Conservation (phyloP, 2,329 filamentous ascomycete genomes). For the Talaromyces sp. region DNA sequence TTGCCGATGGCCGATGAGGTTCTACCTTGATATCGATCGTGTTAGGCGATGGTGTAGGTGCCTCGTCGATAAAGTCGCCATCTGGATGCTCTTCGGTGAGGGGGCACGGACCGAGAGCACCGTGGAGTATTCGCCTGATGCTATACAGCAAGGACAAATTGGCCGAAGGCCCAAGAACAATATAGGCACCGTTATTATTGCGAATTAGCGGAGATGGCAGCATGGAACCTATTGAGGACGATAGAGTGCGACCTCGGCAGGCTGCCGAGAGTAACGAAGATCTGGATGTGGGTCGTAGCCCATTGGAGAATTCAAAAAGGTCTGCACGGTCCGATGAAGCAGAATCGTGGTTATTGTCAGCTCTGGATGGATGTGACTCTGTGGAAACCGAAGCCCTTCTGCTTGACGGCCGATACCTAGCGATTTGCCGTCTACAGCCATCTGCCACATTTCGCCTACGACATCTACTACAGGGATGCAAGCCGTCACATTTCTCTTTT, state of each 20-base stretch:
- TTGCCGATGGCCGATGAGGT: neutral
- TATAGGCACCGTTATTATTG: neutral
- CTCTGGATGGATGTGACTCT: neutral
- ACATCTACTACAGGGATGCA: constrained; percentile 41
- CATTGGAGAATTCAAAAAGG: neutral
- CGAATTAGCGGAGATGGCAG: neutral
- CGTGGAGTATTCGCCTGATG: neutral
- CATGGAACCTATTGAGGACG: neutral
- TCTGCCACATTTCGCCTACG: neutral
- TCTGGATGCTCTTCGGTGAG: neutral
- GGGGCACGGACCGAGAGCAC: neutral
- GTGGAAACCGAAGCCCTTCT: neutral
- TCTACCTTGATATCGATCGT: neutral
- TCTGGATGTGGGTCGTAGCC: neutral
- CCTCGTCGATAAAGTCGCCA: neutral
- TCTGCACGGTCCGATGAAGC: neutral
- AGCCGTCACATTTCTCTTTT: constrained; percentile 54
- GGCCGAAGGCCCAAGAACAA: neutral
- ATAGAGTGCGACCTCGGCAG: neutral
- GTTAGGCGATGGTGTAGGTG: neutral
- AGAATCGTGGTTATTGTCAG: neutral
- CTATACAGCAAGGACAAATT: neutral
- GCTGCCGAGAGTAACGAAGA: neutral
- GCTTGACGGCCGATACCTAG: neutral
- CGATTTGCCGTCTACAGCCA: neutral